phyloP scores from a whole-genome alignment of 805 yeast genomes.

The Candida methanosorbosa region DNA sequence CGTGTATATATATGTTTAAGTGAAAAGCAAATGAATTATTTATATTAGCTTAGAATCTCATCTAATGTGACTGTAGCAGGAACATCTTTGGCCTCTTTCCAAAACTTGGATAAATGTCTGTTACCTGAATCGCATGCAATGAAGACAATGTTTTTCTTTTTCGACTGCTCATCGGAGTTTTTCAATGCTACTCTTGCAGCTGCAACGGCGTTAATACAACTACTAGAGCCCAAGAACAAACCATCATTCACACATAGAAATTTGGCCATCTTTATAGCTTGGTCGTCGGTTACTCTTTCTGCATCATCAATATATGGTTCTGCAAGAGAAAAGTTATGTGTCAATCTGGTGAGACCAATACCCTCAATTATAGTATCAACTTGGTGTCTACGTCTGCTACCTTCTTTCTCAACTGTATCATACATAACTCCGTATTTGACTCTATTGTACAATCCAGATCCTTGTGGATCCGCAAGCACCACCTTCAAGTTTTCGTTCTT shows the following conservation, averaged over 20 bases:
- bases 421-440: slow-evolving; percentile 91
- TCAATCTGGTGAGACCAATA: slow-evolving; percentile 81
- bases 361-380: slow-evolving; percentile 95
- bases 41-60: slow-evolving; percentile 22
- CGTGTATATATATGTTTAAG: neutral
- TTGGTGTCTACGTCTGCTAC: slow-evolving; percentile 90
- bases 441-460: slow-evolving; percentile 82
- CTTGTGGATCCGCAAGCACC: slow-evolving; percentile 90
- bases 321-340: slow-evolving; percentile 71
- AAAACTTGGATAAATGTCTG: slow-evolving; percentile 85
- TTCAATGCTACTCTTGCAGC: slow-evolving; percentile 52
- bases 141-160: slow-evolving; percentile 52
- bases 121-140: slow-evolving; percentile 90
- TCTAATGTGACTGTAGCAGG: slow-evolving; percentile 28
- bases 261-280: slow-evolving; percentile 86
- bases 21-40: neutral
- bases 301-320: slow-evolving; percentile 70
- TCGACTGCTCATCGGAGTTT: slow-evolving; percentile 40
- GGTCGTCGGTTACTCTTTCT: slow-evolving; percentile 65
- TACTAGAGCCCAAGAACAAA: slow-evolving; percentile 81
- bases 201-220: slow-evolving; percentile 92
- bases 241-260: slow-evolving; percentile 78
- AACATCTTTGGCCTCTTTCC: slow-evolving; percentile 57
- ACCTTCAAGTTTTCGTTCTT: slow-evolving; percentile 33
- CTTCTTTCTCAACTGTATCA: slow-evolving; percentile 81